Evolutionary conservation across 2,329 filamentous ascomycete species (phyloP), one percentile per base, ranked within the genome.

Genomic region (Verticillium zaregamsianum): DNA sequence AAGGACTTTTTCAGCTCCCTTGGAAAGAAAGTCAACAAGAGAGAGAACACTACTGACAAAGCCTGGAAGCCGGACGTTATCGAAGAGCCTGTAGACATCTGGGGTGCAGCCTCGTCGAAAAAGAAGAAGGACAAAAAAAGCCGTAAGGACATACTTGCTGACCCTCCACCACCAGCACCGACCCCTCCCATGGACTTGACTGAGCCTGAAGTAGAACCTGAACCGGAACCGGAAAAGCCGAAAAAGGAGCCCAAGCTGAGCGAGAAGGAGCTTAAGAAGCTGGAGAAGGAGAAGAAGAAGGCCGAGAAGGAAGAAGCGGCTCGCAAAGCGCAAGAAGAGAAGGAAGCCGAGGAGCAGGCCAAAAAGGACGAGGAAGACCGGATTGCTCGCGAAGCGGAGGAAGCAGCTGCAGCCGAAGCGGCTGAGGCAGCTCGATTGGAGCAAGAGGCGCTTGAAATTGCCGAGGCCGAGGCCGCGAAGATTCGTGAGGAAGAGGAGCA

Each of bases 1-100:
- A 81, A 84, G 60, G 82, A 82, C 62, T 84, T 85, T 66, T 85
- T 85, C 70, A 80, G 77, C 63, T 80, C 82, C 57, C 87, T 58
- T 31, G 57, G 72, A 69, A 57, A 68, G 66, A 58, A 58, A 23
- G 28, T 28, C 9, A 33, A 32, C 23, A 57, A 57, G 32, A 58
- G 33, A 35, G 69, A 65, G 9, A 23, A 57, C 17, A 59, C 61
- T 55, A 67, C 71, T 49, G 69, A 71, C 59, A 66, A 68, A 60
- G 71, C 69, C 59, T 70, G 76, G 64, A 78, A 77, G 64, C 75
- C 75, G 39, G 75, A 80, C 63, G 71, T 72, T 31, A 75, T 76
- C 55, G 78, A 81, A 65, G 79, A 81, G 62, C 76, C 78, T 15
- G 62, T 39, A 8, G 59, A 64, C 45, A 45, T 54, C 25, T 64